Percentiles rank a stretch among this genome's conserved stretches.
Conservation (phyloP, 75 land plant genomes). For the Adiantum capillusveneris region DNA sequence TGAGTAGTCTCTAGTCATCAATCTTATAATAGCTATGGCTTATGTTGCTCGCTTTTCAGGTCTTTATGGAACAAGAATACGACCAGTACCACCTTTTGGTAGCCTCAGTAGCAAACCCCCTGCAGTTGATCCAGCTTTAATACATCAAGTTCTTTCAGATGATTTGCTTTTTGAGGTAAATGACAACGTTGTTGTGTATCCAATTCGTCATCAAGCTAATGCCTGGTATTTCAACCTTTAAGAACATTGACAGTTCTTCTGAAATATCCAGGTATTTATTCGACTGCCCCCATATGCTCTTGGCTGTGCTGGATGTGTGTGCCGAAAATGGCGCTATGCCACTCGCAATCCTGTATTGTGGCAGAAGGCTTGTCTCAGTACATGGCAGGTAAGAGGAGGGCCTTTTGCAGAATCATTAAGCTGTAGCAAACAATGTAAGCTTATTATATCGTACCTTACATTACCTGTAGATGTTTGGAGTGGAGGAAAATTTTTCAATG, state of each 20-base stretch:
- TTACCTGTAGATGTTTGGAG: conserved; percentile 55
- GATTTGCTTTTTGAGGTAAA: conserved; percentile 83
- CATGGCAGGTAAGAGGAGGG: conserved; percentile 74
- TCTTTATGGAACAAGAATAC: conserved; percentile 78
- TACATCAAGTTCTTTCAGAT: conserved; percentile 76
- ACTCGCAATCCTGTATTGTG: conserved; percentile 75
- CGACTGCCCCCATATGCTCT: conserved; percentile 66
- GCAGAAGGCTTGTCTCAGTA: conserved; percentile 84
- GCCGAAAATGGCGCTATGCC: conserved; percentile 91
- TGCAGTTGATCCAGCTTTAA: conserved; percentile 47
- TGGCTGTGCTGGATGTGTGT: conserved; percentile 90
- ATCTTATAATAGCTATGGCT: conserved; percentile 39
- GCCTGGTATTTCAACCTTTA: not conserved
- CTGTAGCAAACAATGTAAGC: too few relatives aligned
- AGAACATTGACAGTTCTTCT: too few relatives aligned
- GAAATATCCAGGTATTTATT: conserved; percentile 62
- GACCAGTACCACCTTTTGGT: conserved; percentile 75
- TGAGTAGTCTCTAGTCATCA: conserved; percentile 9
- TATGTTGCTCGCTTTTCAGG: conserved; percentile 35
- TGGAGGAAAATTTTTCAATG: conserved; percentile 54
- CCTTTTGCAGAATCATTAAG: too few relatives aligned
- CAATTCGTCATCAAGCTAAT: not conserved
- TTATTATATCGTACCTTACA: too few relatives aligned
- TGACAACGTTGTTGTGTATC: too few relatives aligned
- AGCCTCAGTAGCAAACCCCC: conserved; percentile 52